Evolutionary conservation across 805 yeast species (phyloP), one percentile per base, ranked within the genome.

Genomic region (Candida insectorum): DNA sequence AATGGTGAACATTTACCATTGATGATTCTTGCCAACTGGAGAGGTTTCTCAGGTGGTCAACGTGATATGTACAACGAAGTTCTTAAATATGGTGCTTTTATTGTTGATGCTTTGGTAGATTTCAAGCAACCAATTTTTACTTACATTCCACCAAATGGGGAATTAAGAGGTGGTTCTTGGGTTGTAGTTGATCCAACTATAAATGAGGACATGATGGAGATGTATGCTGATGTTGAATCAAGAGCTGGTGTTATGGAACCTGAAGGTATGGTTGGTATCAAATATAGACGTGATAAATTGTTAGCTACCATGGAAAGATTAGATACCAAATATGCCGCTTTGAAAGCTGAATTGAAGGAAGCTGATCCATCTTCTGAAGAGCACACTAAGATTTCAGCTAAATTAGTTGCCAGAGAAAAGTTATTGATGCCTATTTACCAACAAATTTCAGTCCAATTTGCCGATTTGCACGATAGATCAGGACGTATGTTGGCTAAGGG

Each of bases 21-120:
- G 62, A 85, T 93, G 95, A 87, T 93, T 47, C 70, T 93, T 50
- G 98, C 98, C 40, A 93, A 93, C 77, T 93, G 99, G 99, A 85
- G 99, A 80, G 99, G 99, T 55, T 93, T 93, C 80, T 87, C 97
- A 48, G 98, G 99, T 73, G 98, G 99, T 61, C 99, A 93, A 73
- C 85, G 97, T 60, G 99, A 93, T 65, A 93, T 93, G 99, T 94
- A 84, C 75, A 87, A 89, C 54, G 99, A 93, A 70, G 95, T 93
- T 27, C 80, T 93, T 69, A 93, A 93, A 65, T 93, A 85, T 58
- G 99, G 99, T 58, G 80, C 97, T 3, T 87, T 75, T 63, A 93
- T 93, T 65, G 99, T 93, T 45, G 99, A 93, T 60, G 97, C 98
- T 10, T 75, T 93, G 42, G 95, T 87, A 47, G 96, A 81, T 51